Base-by-base conservation (phyloP, 2,329 filamentous ascomycete species). In the Orbilia blumenaviensis region DNA sequence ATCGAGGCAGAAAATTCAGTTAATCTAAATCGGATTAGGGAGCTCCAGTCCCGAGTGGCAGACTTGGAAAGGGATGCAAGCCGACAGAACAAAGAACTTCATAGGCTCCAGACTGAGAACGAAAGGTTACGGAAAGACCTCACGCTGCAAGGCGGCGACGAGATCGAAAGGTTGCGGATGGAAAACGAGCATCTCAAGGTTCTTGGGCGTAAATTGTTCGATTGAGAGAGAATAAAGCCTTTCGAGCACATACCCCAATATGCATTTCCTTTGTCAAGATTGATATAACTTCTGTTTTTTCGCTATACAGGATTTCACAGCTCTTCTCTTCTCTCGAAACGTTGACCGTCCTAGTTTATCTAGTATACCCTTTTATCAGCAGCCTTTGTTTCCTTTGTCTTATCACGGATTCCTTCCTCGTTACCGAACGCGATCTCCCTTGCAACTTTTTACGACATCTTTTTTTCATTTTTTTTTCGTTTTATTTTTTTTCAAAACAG, bases 341-440 rank as follows among this genome's bases (percentile, higher is more conserved):
- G 71, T 75, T 75, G 71, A 75, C 50, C 71, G 71, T 75, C 66
- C 36, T 67, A 75, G 54, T 75, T 75, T 64, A 62, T 75, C 64
- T 58, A 75, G 71, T 75, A 75, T 75, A 75, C 71, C 71, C 71
- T 75, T 73, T 54, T 58, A 18, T 38, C 27, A 32, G 36, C 44
- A 48, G 34, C 46, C 48, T 58, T 69, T 52, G 14, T 67, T 60
- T 54, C 58, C 52, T 66, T 60, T 61, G 48, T 42, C 46, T 60
- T 41, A 44, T 61, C 12, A 60, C 41, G 64, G 64, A 41, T 68
- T 50, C 42, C 42, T 58, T 56, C 32, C 21, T 27, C 29, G 41
- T 50, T 61, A 63, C 38, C 29, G 44, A 44, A 36, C 41, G 29
- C 60, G 44, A 60, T 52, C 41, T 48, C 52, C 52, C 48, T 56